Evolutionary conservation across 768 basidiomycete genomes (phyloP).

Genomic region (Termitomyces sp.): DNA sequence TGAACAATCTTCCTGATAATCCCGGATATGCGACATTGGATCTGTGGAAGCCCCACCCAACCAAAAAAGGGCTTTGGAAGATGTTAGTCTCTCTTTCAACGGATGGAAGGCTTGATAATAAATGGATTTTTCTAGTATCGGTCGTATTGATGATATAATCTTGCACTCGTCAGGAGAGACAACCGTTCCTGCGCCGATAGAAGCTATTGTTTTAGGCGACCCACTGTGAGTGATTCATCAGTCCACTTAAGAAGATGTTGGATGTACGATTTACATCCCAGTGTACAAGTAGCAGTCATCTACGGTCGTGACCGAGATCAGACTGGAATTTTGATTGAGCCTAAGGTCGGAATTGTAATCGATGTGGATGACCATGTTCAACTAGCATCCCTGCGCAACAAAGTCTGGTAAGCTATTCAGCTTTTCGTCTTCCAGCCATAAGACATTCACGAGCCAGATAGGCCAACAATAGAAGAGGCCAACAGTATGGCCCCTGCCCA

Average conservation of each 20-base stretch:
- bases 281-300: background rate
- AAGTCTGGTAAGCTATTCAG: background rate
- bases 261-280: background rate
- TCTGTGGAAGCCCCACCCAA: constrained; percentile 37
- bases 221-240: background rate
- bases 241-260: background rate
- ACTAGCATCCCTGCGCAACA: background rate
- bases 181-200: background rate
- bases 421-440: no score
- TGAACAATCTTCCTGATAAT: constrained; percentile 29
- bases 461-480: background rate
- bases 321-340: constrained; percentile 26
- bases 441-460: background rate
- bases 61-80: background rate
- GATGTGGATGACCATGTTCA: constrained; percentile 20
- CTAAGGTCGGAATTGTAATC: constrained; percentile 17
- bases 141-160: background rate
- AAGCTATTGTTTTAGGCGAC: background rate
- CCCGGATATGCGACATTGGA: constrained; percentile 40
- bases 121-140: constrained; percentile 4
- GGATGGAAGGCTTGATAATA: background rate
- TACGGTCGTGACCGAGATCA: constrained; percentile 17
- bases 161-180: background rate
- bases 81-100: background rate
- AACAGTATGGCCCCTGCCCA: background rate